phyloP scores from a whole-genome alignment of 78 protist genomes.

The Polysphondylium violaceum region DNA sequence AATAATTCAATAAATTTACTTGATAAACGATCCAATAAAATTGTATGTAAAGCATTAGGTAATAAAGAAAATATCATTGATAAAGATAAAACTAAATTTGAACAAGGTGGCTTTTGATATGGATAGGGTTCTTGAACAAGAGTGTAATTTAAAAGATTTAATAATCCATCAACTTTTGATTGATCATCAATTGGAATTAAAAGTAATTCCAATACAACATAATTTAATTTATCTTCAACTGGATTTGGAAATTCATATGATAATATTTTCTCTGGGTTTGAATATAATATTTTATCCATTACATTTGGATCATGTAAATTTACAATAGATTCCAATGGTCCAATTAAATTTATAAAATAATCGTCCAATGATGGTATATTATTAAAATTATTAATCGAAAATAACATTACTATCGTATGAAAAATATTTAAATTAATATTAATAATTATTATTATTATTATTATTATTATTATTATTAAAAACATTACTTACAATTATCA shows the following conservation, averaged over 20 bases:
- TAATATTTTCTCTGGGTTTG: background rate
- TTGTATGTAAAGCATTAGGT: background rate
- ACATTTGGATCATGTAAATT: background rate
- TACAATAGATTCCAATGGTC: background rate
- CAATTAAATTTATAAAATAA: conserved; percentile 12
- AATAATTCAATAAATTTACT: background rate
- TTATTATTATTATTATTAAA: background rate
- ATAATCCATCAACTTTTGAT: background rate
- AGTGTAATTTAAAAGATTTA: background rate
- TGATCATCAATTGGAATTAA: background rate
- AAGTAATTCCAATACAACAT: background rate
- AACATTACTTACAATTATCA: conserved; percentile 9
- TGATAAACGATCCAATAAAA: background rate
- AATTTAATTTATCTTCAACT: background rate
- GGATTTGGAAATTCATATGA: conserved; percentile 11
- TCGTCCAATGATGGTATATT: background rate
- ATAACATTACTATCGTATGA: too few species aligned
- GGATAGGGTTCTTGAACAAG: background rate
- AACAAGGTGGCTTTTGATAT: background rate
- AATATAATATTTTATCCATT: background rate
- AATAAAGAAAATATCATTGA: conserved; percentile 1
- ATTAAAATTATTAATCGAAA: background rate
- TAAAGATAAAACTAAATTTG: background rate
- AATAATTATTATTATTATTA: background rate
- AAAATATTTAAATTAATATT: background rate